Percentiles rank a stretch among this genome's conserved stretches.
Evolutionary conservation across 176 grass and related monocot species (phyloP).

Genomic region (Hordeum marinum): DNA sequence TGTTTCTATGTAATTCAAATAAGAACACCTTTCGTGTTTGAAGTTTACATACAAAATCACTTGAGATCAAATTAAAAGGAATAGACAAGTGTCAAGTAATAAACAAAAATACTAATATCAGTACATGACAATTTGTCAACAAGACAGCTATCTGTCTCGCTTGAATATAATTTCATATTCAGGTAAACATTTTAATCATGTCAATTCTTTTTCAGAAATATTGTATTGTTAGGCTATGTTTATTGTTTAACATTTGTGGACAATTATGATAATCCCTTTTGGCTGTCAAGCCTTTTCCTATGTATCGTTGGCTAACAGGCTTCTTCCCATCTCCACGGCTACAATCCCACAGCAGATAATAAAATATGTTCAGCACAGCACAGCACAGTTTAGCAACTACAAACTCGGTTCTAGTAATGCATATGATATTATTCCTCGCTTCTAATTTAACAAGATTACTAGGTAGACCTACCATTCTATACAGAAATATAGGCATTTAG

Average conservation of each 20-base stretch:
- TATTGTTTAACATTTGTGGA: neutral
- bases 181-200: neutral
- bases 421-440: neutral
- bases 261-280: neutral
- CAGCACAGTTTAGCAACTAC: neutral
- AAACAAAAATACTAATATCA: neutral
- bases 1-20: conserved; percentile 7
- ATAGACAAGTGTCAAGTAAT: neutral
- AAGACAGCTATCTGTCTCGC: neutral
- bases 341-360: neutral
- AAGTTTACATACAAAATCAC: neutral
- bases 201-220: neutral
- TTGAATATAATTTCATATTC: neutral
- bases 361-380: neutral
- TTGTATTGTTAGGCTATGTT: neutral
- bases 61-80: neutral
- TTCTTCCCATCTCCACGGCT: neutral
- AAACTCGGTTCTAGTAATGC: neutral
- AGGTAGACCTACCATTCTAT: neutral
- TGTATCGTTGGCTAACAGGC: neutral
- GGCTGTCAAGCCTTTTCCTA: neutral
- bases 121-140: neutral
- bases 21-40: neutral
- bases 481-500: neutral
- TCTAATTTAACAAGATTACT: neutral